Base-by-base conservation (phyloP, 805 yeast genomes). In the Candida xyloterini region DNA sequence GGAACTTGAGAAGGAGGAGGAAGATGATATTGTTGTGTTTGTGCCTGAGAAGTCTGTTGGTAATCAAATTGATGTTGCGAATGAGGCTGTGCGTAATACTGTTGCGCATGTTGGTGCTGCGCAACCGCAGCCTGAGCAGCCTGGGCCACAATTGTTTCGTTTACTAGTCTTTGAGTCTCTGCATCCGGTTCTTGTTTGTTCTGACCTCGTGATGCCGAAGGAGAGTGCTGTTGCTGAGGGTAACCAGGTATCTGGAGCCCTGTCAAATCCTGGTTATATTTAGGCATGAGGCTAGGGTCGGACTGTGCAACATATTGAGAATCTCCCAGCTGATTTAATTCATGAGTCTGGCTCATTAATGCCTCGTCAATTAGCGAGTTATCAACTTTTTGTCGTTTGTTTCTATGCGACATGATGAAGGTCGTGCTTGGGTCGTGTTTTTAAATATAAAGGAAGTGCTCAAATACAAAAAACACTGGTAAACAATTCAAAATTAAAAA, bases 281-380 rank as follows among this genome's bases (percentile, higher is more conserved):
- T 23, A 4, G 25, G 25, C 10, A 53, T 49, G 15, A 51, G 40
- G 24, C 48, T 42, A n/a, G 52, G 30, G 32, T 46, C 53, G 10
- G 48, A n/a, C 11, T 47, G 52, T 6, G 49, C 35, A 18, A 46
- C 50, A 33, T 43, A 47, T 22, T 44, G 53, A 21, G 40, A 26
- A n/a, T 33, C 27, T 16, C 50, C 25, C 15, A 47, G 34, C 18
- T 48, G 52, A 28, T 35, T 38, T 15, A 50, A 27, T 11, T 49
- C 53, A 35, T 51, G 52, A 18, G 49, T 30, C 33, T 52, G 51
- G 23, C 42, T 43, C 49, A 51, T 51, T 5, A 52, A 33, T 21
- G 51, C 57, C 29, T 54, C 57, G 32, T 52, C 56, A 14, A 52
- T 49, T 10, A 54, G 35, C 15, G 55, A 45, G 37, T 35, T 45